Conservation (phyloP, 345 rosid genomes). For the Limnanthes douglasii region DNA sequence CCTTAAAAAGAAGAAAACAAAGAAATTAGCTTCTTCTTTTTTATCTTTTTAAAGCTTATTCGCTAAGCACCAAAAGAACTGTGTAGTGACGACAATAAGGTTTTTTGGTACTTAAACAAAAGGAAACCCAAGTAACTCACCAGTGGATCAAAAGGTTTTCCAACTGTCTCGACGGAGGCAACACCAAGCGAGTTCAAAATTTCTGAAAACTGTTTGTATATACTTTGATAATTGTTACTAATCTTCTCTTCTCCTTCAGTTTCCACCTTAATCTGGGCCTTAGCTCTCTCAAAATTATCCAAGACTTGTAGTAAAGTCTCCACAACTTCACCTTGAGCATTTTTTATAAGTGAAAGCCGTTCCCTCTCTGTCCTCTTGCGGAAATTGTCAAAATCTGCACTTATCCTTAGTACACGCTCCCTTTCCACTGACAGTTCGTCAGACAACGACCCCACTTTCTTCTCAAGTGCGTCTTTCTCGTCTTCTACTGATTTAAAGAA, state of each 20-base stretch:
- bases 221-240: conserved; percentile 81
- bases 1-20: no score
- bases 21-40: no score
- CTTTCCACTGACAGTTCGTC: conserved; percentile 52
- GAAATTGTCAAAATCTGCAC: conserved; percentile 95
- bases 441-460: conserved; percentile 37
- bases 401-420: conserved; percentile 67
- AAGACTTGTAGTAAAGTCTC: conserved; percentile 67
- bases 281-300: conserved; percentile 97
- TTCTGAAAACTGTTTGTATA: conserved; percentile 79
- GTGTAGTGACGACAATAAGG: background rate
- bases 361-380: conserved; percentile 90
- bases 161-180: conserved; percentile 65
- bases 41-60: no score
- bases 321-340: conserved; percentile 89
- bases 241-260: conserved; percentile 90
- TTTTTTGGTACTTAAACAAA: background rate
- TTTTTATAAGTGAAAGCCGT: conserved; percentile 59
- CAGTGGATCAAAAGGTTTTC: conserved; percentile 86
- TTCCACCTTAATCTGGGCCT: conserved; percentile 65
- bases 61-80: background rate
- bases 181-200: conserved; percentile 70
- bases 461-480: conserved; percentile 38
- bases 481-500: conserved; percentile 55
- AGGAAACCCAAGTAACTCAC: conserved; percentile 34